Base-by-base conservation (phyloP, 306 rosid species). In the Cucumis melo region DNA sequence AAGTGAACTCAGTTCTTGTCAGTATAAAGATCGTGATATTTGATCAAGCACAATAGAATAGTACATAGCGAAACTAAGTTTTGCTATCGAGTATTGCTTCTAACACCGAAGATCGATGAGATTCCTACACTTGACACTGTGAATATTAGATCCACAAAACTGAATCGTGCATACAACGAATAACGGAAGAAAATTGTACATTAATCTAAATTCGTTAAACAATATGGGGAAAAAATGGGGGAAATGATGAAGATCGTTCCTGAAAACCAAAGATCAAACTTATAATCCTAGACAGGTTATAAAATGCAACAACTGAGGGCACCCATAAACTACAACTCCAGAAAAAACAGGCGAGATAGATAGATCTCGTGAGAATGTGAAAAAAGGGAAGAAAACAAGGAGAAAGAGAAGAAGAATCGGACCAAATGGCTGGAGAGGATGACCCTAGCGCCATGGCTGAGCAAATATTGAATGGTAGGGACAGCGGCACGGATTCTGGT, bases 401-500 rank as follows among this genome's bases (percentile, higher is more conserved):
- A 1, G 17, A 55, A 57, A 41, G 11, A 34, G 79, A 15, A 48
- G 56, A 36, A 66, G 34, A 3, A 61, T 4, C 84, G 46, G 76
- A 91, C 98, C 89, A 93, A 79, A 81, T 93, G 98, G 55, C 87
- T 84, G 57, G 89, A 79, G 24, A 93, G 88, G 78, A 93, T 91
- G 23, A 91, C 90, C 78, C 67, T 93, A 24, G 98, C 97, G n/a
- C 94, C 97, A 83, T 82, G 27, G 55, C 81, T 85, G 32, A 74
- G 72, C 87, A 93, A 81, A 74, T 91, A 91, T 84, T 88, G 85
- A 84, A 93, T 88, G n/a, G 98, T 93, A 21, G 97, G 98, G 2
- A 91, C 87, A 54, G 97, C 97, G 44, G 96, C 97, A 63, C 98
- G 91, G 77, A 93, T 2, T 81, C 98, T 90, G 24, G 94, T 93